A percentile compares a stretch with the other conserved stretches of the same genome.
Conservation (phyloP, 805 yeast genomes). For the Wickerhamomyces tratensis region DNA sequence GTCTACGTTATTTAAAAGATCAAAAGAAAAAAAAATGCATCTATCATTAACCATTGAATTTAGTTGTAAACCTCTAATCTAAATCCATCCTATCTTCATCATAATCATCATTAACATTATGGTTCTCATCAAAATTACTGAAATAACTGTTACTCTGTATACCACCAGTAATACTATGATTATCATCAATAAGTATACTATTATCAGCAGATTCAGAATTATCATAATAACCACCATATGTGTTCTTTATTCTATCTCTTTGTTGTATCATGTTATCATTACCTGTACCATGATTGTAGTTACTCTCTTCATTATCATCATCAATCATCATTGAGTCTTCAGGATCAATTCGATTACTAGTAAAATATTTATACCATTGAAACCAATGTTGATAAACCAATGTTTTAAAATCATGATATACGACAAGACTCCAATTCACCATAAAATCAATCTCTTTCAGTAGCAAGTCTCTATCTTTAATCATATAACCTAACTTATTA, state of each 20-base stretch:
- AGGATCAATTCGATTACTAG: background rate
- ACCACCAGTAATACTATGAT: constrained; percentile 1
- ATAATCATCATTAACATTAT: constrained; percentile 1
- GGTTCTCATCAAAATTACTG: background rate
- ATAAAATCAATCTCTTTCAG: constrained; percentile 17
- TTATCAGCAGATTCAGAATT: background rate
- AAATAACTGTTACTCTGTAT: background rate
- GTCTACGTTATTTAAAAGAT: constrained; percentile 35
- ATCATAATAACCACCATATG: constrained; percentile 4
- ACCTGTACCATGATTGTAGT: background rate
- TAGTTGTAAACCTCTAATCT: constrained; percentile 3
- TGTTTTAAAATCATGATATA: constrained; percentile 16
- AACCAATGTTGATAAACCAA: constrained; percentile 19
- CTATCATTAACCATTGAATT: too few relatives aligned
- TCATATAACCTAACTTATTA: background rate
- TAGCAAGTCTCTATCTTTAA: background rate
- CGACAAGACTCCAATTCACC: constrained; percentile 17
- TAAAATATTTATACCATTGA: constrained; percentile 14
- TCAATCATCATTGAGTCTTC: constrained; percentile 5
- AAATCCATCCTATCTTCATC: constrained; percentile 13
- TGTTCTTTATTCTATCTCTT: background rate
- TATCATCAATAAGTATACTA: background rate
- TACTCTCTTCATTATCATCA: background rate
- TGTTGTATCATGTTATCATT: too few relatives aligned
- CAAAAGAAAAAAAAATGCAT: too few relatives aligned